Percentiles rank a stretch among this genome's conserved stretches.
Evolutionary conservation across 495 filamentous ascomycete genomes (phyloP).

Genomic region (Cudoniella acicularis): DNA sequence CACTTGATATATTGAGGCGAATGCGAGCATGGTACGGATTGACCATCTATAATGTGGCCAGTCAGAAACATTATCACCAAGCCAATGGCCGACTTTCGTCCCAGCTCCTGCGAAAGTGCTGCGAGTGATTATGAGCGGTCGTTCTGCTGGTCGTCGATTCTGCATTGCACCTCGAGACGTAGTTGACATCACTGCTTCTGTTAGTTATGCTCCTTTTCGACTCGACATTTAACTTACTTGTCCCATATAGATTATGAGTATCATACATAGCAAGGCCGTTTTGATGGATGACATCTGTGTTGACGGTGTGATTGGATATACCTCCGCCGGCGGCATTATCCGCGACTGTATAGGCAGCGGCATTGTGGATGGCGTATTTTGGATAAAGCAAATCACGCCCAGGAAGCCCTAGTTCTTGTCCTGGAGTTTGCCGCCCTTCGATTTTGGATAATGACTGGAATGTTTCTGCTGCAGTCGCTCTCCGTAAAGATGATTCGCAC

Average conservation of each 20-base stretch:
- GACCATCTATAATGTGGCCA: slow-evolving; percentile 69
- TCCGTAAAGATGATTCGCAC: slow-evolving; percentile 17
- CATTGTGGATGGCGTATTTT: slow-evolving; percentile 72
- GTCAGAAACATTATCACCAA: slow-evolving; percentile 73
- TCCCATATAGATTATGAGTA: slow-evolving; percentile 82
- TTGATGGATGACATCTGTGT: slow-evolving; percentile 70
- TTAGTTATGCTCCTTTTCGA: background rate
- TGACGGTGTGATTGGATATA: slow-evolving; percentile 69
- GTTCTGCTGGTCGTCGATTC: slow-evolving; percentile 57
- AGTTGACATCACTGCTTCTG: slow-evolving; percentile 67
- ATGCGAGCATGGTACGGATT: slow-evolving; percentile 68
- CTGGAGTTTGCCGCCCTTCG: slow-evolving; percentile 16
- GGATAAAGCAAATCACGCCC: slow-evolving; percentile 66
- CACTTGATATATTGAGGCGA: slow-evolving; percentile 76
- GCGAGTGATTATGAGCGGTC: slow-evolving; percentile 79
- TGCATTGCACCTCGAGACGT: slow-evolving; percentile 66
- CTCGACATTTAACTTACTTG: slow-evolving; percentile 41
- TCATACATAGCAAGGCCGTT: slow-evolving; percentile 73
- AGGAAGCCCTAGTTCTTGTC: slow-evolving; percentile 52
- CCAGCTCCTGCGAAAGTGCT: slow-evolving; percentile 83
- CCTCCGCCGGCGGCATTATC: slow-evolving; percentile 50
- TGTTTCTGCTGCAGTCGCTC: slow-evolving; percentile 1
- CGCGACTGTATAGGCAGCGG: slow-evolving; percentile 39
- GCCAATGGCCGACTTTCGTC: slow-evolving; percentile 77
- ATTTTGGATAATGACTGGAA: background rate